Evolutionary conservation across 345 rosid species (phyloP).

Genomic region (Euphorbia tirucalli): DNA sequence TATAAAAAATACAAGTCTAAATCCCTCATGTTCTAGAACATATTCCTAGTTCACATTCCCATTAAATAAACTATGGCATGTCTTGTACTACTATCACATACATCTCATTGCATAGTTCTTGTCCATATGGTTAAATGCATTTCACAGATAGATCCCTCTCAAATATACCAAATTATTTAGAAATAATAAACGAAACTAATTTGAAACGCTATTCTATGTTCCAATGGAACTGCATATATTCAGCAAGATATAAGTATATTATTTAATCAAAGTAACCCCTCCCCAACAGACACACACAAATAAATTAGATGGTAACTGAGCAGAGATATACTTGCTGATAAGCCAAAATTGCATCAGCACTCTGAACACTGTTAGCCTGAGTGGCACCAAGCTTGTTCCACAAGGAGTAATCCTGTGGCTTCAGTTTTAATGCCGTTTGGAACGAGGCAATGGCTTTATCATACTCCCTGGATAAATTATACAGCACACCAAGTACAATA

Average conservation of each 20-base stretch:
- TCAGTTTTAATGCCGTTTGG: conserved; percentile 75
- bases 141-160: not conserved
- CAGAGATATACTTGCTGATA: conserved; percentile 70
- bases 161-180: not conserved
- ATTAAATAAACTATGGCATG: not conserved
- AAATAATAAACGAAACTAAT: too few relatives aligned
- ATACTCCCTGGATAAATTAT: conserved; percentile 86
- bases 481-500: conserved; percentile 87
- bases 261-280: not conserved
- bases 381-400: conserved; percentile 99
- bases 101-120: not conserved
- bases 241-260: not conserved
- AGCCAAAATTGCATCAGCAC: conserved; percentile 97
- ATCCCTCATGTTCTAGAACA: not conserved
- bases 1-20: too few relatives aligned
- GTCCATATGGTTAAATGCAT: not conserved
- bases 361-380: conserved; percentile 97
- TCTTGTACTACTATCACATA: not conserved
- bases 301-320: not conserved
- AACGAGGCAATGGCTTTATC: conserved; percentile 87
- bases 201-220: not conserved
- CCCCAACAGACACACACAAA: not conserved
- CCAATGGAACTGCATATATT: not conserved
- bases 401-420: conserved; percentile 95
- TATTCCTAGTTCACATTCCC: not conserved